Conservation (phyloP, 148 eudicot genomes). For the Oxyria digyna region DNA sequence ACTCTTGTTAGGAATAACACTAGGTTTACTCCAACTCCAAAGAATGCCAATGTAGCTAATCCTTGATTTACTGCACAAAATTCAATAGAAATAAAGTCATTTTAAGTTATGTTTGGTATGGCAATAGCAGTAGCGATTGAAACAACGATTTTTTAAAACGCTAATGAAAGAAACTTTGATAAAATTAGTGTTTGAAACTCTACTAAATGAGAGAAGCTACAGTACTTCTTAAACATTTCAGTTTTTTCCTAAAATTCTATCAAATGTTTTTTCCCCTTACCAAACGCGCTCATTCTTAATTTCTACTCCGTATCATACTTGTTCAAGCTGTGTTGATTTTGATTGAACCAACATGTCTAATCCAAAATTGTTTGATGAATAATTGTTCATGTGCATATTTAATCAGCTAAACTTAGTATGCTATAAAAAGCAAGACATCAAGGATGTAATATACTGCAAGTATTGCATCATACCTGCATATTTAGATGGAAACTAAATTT, state of each 20-base stretch:
- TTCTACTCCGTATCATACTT: too few species aligned
- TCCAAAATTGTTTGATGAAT: not conserved
- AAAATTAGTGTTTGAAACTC: too few species aligned
- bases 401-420: not conserved
- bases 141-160: too few species aligned
- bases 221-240: too few species aligned
- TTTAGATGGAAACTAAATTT: not conserved
- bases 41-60: slow-evolving; percentile 60
- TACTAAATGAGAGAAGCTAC: too few species aligned
- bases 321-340: not conserved
- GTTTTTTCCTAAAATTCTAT: too few species aligned
- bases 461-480: not conserved
- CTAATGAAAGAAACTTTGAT: too few species aligned
- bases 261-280: too few species aligned
- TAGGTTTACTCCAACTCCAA: slow-evolving; percentile 62
- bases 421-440: not conserved
- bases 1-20: slow-evolving; percentile 67
- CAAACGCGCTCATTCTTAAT: too few species aligned
- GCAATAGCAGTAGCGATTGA: too few species aligned
- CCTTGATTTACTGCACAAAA: slow-evolving; percentile 61
- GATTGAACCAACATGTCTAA: not conserved
- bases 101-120: too few species aligned
- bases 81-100: not conserved
- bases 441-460: not conserved
- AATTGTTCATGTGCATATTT: not conserved